These are phyloP conservation scores for Tetracladium maxilliforme DNA, from an alignment of 2,329 filamentous ascomycete genomes.

Conservation along the genomic window DNA sequence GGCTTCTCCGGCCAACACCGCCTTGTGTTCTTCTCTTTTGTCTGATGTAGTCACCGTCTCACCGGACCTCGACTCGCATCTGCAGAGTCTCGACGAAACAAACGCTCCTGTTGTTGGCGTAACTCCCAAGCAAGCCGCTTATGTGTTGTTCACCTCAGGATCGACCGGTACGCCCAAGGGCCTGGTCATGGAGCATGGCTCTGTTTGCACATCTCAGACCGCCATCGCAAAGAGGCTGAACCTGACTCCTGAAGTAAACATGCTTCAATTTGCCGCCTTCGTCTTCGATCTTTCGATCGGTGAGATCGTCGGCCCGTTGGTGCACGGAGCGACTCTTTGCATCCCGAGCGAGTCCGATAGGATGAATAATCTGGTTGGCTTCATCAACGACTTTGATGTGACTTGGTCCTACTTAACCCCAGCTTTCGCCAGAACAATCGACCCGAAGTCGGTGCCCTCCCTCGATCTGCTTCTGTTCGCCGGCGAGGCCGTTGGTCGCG, in stretches of 20 bases:
- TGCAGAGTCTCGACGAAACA: conserved; percentile 1
- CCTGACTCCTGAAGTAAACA: conserved; percentile 1
- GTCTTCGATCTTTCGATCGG: conserved; percentile 7
- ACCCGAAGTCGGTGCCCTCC: conserved; percentile 5
- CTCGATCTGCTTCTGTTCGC: no score
- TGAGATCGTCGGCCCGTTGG: conserved; percentile 9
- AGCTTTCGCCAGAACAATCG: conserved; percentile 5
- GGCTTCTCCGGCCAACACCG: no score
- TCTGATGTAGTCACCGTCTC: no score
- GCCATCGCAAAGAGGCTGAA: conserved; percentile 4
- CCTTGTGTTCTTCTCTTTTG: no score
- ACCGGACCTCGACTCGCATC: conserved; percentile 1
- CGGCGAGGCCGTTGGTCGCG: no score
- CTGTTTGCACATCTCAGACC: conserved; percentile 6
- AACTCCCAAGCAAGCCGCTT: conserved; percentile 12
- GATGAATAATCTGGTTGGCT: conserved; percentile 6
- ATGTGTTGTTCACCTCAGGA: conserved; percentile 27
- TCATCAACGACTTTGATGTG: conserved; percentile 6
- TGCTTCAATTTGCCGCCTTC: conserved; percentile 7
- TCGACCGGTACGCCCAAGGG: conserved; percentile 27
- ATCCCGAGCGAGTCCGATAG: conserved; percentile 7
- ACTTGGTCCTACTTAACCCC: conserved; percentile 8
- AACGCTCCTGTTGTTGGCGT: conserved; percentile 1
- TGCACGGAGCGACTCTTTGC: conserved; percentile 8
- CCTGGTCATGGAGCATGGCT: conserved; percentile 17